Base-by-base conservation (phyloP, 2,329 filamentous ascomycete genomes). In the Nannizziopsis barbatae region DNA sequence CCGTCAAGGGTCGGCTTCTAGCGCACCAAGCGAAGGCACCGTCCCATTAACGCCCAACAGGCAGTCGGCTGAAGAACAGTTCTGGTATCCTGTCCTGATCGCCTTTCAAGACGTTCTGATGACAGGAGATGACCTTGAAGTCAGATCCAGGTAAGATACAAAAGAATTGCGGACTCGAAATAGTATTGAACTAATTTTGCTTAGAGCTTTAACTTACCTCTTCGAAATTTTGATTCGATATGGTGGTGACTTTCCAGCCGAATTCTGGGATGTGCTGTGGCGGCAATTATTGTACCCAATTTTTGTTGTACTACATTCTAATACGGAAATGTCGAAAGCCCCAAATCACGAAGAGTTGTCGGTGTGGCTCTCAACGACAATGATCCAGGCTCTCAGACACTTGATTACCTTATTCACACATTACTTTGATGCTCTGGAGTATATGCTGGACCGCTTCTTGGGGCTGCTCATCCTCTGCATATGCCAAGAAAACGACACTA, bases 351-450 rank as follows among this genome's bases (percentile, higher is more conserved):
- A 98, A 66, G 92, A 98, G 62, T 75, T 96, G 15, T 96, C 92
- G 0, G 92, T 99, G 2, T 99, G 92, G 92, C 75, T 99, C 18
- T 96, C 92, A 0, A 98, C 92, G 0, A 99, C 92, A 7, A 95
- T 99, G 86, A 98, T 99, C 36, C 92, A 99, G 65, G 92, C 92
- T 1, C 72, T 99, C 48, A 83, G 92, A 51, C 95, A 96, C 68
- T 95, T 98, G 86, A 96, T 99, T 58, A 90, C 87, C 0, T 77
- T 99, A 18, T 98, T 98, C 66, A 98, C 93, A 0, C 93, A 99
- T 67, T 98, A 96, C 67, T 99, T 98, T 56, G 86, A 93, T 51
- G 82, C 88, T 0, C 72, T 99, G 8, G 88, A 96, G 68, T 94
- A 95, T 63, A 98, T 99, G 92, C 77, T 99, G 14, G 88, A 95